These are phyloP conservation scores for Gastrodia elata DNA, from an alignment of 106 monocot genomes.

Conservation along the genomic window DNA sequence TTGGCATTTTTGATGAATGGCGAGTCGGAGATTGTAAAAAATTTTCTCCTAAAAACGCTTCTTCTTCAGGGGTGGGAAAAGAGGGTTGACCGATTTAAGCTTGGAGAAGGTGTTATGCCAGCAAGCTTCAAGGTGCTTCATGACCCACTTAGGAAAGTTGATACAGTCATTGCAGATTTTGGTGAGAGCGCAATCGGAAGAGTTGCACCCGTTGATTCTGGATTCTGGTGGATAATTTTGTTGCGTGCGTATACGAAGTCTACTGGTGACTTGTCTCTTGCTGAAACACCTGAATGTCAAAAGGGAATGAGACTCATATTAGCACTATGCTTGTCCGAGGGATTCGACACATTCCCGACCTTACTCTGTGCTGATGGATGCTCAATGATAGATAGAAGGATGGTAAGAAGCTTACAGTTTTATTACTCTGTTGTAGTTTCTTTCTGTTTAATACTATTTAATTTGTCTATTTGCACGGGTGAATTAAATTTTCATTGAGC, in stretches of 20 bases:
- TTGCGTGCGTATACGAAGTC: conserved; percentile 81
- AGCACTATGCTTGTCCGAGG: conserved; percentile 64
- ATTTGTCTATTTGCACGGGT: not conserved
- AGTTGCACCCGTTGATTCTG: conserved; percentile 87
- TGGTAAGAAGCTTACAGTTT: conserved; percentile 31
- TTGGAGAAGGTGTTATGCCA: conserved; percentile 87
- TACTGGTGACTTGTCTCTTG: conserved; percentile 59
- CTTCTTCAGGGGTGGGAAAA: conserved; percentile 81
- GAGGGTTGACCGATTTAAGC: conserved; percentile 73
- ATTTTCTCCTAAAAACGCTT: conserved; percentile 75
- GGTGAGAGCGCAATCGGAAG: conserved; percentile 93
- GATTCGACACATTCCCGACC: conserved; percentile 86
- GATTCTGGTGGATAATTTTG: conserved; percentile 95
- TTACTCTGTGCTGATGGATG: conserved; percentile 88
- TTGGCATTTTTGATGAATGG: conserved; percentile 89
- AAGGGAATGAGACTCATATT: conserved; percentile 76
- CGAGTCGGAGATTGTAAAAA: conserved; percentile 64
- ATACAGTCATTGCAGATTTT: conserved; percentile 74
- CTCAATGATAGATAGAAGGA: conserved; percentile 82
- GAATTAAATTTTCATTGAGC: not conserved
- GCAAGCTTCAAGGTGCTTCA: conserved; percentile 88
- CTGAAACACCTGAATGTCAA: conserved; percentile 69
- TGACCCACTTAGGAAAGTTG: conserved; percentile 52
- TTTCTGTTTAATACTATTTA: not conserved
- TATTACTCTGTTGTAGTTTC: not conserved